phyloP scores from a whole-genome alignment of 805 yeast species.

The Nakazawaea populi region DNA sequence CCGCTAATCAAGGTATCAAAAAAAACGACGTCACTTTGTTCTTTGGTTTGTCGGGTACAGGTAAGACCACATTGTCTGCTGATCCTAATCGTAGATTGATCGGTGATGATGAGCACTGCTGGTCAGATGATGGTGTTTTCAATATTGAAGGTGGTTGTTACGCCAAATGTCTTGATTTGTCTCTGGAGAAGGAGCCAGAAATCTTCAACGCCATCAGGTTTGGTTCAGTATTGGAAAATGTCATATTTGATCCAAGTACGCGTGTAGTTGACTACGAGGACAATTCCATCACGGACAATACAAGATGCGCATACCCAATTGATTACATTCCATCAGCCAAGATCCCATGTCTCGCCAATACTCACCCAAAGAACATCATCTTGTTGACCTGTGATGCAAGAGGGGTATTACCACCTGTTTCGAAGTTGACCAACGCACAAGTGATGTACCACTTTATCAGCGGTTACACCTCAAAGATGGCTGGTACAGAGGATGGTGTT shows the following conservation, averaged over 20 bases:
- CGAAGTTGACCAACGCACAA: conserved; percentile 88
- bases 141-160: conserved; percentile 99
- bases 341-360: conserved; percentile 86
- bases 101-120: conserved; percentile 99
- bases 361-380: conserved; percentile 89
- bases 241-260: conserved; percentile 70
- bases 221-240: conserved; percentile 93
- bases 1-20: conserved; percentile 83
- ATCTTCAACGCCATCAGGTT: conserved; percentile 91
- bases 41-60: conserved; percentile 97
- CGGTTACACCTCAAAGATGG: conserved; percentile 99
- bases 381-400: conserved; percentile 96
- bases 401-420: conserved; percentile 96
- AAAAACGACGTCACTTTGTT: conserved; percentile 87
- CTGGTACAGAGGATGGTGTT: conserved; percentile 98
- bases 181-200: conserved; percentile 94
- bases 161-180: conserved; percentile 90
- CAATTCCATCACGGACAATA: conserved; percentile 85
- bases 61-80: conserved; percentile 95
- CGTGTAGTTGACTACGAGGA: conserved; percentile 85
- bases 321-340: conserved; percentile 94
- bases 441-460: conserved; percentile 99
- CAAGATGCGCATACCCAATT: conserved; percentile 98
- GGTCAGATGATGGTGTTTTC: conserved; percentile 98
- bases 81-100: conserved; percentile 90